A percentile compares a stretch with the other conserved stretches of the same genome.
Conservation (phyloP, 345 rosid genomes). For the Melaleuca alternifolia region DNA sequence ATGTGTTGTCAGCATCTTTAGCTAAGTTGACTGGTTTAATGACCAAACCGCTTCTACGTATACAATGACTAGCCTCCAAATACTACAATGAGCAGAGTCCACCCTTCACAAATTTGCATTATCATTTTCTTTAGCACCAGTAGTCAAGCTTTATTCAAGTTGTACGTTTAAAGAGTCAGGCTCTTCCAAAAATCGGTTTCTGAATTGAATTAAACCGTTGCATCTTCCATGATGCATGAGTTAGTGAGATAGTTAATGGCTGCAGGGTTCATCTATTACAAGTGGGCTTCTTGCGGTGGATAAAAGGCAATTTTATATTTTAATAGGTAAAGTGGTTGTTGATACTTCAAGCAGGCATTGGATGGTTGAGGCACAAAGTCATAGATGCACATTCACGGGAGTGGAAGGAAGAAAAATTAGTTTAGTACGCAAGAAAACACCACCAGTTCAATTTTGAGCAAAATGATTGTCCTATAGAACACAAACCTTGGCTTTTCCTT, state of each 20-base stretch:
- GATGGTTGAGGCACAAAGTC: neutral
- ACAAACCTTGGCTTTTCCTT: slow-evolving; percentile 56
- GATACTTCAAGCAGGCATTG: neutral
- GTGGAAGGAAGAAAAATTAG: neutral
- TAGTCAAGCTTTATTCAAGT: neutral
- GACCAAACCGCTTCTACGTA: neutral
- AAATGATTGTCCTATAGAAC: neutral
- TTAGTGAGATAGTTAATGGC: neutral
- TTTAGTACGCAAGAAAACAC: neutral
- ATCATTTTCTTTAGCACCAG: neutral
- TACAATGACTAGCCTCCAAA: neutral
- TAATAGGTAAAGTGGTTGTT: neutral
- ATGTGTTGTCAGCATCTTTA: neutral
- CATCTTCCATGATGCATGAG: neutral
- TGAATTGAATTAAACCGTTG: neutral
- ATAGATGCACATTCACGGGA: neutral
- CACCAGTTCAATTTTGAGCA: neutral
- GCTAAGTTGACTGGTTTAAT: neutral
- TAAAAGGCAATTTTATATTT: neutral
- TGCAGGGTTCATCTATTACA: neutral
- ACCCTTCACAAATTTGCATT: neutral
- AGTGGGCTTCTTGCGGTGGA: neutral
- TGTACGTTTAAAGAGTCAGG: neutral
- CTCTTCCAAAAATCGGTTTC: neutral
- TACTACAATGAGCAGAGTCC: neutral